Evolutionary conservation across 805 yeast genomes (phyloP), one percentile per base, ranked within the genome.

Genomic region (Yarrowia alimentaria): DNA sequence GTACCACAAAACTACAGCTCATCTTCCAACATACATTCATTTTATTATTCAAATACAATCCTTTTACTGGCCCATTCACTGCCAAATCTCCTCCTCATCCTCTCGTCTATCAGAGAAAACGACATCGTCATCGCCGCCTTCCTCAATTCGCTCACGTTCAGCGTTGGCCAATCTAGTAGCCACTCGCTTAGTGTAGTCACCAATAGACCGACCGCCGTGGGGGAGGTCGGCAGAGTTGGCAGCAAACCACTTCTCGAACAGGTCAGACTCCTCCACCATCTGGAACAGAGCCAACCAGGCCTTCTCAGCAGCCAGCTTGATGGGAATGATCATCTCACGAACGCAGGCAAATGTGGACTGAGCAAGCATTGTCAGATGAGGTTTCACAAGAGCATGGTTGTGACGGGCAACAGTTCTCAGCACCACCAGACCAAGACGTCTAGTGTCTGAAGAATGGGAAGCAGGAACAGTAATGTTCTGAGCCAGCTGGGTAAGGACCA

Each of bases 231-330:
- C 57, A 20, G 61, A 34, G 2, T 47, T 33, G 18, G 62, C 67
- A 8, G 59, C 68, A 52, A 85, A 76, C 96, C 96, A 91, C 9
- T 60, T 60, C 50, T 75, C 76, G 69, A 86, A 88, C 19, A 67
- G 63, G 1, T 55, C 65, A 68, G 76, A 63, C 56, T 85, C 95
- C 20, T 83, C 86, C 24, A 85, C 82, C 58, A 91, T 70, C 40
- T 76, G 72, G 67, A 89, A 83, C 13, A 88, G 63, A 1, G 86
- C 79, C 57, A 90, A 64, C 64, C 77, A 89, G 0, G 94, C 89
- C 69, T 87, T 87, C 65, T 91, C 99, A 6, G 96, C 96, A 1
- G 97, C 96, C 55, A 91, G 73, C 61, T 89, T 90, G 58, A 91
- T 82, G 4, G 99, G 97, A 61, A 91, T 87, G 40, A 86, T 73